Evolutionary conservation across 2,329 filamentous ascomycete species (phyloP).

Genomic region (Pseudocercospora pini-densiflorae): DNA sequence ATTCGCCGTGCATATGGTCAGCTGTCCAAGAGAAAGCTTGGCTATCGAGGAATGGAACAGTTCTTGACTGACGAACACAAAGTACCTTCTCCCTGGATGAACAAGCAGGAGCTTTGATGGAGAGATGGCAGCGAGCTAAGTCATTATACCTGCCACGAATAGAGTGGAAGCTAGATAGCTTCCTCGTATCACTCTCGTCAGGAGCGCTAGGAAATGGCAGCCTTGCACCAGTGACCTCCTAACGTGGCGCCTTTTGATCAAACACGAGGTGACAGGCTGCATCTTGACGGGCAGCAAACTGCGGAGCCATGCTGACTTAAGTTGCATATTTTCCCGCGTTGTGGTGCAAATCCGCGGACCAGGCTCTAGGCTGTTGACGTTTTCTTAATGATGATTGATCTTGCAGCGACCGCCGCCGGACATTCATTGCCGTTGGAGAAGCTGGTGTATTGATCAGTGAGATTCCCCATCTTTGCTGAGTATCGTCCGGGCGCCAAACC

Average conservation of each 20-base stretch:
- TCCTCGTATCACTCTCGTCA: too few relatives aligned
- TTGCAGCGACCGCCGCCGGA: background rate
- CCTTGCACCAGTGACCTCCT: background rate
- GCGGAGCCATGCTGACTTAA: background rate
- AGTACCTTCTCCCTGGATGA: background rate
- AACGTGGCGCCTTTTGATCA: background rate
- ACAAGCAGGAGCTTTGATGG: background rate
- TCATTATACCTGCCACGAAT: too few relatives aligned
- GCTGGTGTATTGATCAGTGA: background rate
- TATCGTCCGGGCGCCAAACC: background rate
- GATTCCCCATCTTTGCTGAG: background rate
- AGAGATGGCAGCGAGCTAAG: background rate
- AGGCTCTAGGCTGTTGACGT: background rate
- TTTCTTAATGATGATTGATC: background rate
- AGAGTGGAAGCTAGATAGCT: too few relatives aligned
- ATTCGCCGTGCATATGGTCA: background rate
- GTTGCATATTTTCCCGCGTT: background rate
- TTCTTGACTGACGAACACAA: too few relatives aligned
- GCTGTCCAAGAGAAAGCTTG: background rate
- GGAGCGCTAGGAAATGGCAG: too few relatives aligned
- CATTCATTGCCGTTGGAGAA: too few relatives aligned
- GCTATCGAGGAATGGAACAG: background rate
- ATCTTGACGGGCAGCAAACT: background rate
- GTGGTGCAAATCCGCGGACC: conserved; percentile 3
- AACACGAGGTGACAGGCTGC: background rate